Conservation (phyloP, 2,329 filamentous ascomycete species). For the Cordyceps javanica region DNA sequence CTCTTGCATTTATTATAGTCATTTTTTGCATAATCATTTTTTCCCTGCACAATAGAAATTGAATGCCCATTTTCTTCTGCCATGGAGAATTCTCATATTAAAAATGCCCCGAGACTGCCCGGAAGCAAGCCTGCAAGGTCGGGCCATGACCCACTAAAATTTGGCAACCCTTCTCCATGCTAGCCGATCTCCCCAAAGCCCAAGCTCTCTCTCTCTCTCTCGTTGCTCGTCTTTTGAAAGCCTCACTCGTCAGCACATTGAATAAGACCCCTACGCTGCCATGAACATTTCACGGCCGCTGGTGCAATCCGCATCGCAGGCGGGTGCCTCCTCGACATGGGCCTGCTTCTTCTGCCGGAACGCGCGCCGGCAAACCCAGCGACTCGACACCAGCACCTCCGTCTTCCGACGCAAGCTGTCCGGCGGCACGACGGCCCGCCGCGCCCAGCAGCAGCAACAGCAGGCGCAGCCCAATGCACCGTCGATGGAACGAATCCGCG, state of each 20-base stretch:
- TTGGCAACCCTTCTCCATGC: no score
- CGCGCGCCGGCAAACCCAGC: constrained; percentile 24
- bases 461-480: constrained; percentile 21
- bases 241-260: background rate
- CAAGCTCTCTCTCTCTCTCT: background rate
- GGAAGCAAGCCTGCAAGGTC: background rate
- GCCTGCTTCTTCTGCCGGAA: constrained; percentile 33
- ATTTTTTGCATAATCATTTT: no score
- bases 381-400: constrained; percentile 17
- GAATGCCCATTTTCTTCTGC: background rate
- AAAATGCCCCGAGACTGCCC: background rate
- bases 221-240: background rate
- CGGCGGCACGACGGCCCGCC: constrained; percentile 22
- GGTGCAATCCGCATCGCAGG: constrained; percentile 25
- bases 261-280: background rate
- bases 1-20: background rate
- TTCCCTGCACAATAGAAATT: background rate
- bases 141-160: constrained; percentile 12
- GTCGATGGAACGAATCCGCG: constrained; percentile 57
- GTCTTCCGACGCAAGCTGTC: constrained; percentile 27
- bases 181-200: no score
- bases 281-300: constrained; percentile 37
- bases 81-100: background rate
- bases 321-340: constrained; percentile 25
- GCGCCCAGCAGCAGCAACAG: constrained; percentile 20